Evolutionary conservation across 1,139 yeast genomes (phyloP), one percentile per base, ranked within the genome.

Genomic region (Hyphopichia pseudoburtonii): DNA sequence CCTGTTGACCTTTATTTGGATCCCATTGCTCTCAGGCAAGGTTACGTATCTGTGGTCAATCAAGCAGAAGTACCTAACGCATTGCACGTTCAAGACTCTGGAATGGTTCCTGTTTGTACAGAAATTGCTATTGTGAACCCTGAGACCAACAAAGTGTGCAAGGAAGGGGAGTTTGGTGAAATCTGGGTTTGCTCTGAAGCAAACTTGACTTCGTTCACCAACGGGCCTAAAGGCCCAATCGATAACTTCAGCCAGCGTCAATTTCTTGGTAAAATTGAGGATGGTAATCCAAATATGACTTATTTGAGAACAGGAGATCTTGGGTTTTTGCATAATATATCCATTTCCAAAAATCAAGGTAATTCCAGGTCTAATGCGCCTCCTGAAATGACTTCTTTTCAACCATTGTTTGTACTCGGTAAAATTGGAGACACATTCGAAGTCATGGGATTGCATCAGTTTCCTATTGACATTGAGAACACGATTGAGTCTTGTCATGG

Each of bases 171-270:
- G 57, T 83, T 81, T 57, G 99, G 99, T 28, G 98, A 92, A 62
- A 89, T 92, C 32, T 92, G 98, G 98, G 94, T 92, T 2, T 78
- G 86, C 44, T 85, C 96, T 1, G 96, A 89, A 48, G 95, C 92
- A 1, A 88, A 83, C 49, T 82, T 82, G 26, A 58, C 70, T 7
- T 77, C 79, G 3, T 83, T 83, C 54, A 78, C 82, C 34, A 74
- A 76, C 42, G 79, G 82, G 2, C 77, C 78, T 1, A 64, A 65
- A 32, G 78, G 76, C 0, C 77, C 77, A 2, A 53, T 52, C 4
- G 76, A 71, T 43, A 54, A 52, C 15, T 69, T 71, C 41, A 58
- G 61, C 21, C 53, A 56, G 28, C 45, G 46, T 12, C 82, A 84
- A 40, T 74, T 85, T 46, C 56, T 60, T 28, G 86, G 86, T 15